phyloP scores from a whole-genome alignment of 1,284 basidiomycete species.

The Ustilago tritici region DNA sequence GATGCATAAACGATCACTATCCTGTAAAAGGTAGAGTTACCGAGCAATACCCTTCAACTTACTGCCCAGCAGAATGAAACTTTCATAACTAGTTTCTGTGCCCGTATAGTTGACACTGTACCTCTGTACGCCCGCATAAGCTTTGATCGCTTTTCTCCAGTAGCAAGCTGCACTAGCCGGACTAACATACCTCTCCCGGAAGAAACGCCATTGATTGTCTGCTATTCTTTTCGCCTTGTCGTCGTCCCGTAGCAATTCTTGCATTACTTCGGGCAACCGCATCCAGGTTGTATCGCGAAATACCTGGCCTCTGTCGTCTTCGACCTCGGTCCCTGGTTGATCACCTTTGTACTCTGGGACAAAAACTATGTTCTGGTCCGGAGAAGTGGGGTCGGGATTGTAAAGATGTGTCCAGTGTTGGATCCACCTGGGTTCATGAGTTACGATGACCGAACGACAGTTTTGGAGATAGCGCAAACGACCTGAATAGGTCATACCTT shows the following conservation, averaged over 20 bases:
- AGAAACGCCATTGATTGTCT: conserved; percentile 61
- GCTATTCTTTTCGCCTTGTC: conserved; percentile 57
- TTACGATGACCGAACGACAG: conserved; percentile 63
- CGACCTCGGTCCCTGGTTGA: conserved; percentile 33
- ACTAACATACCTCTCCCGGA: conserved; percentile 59
- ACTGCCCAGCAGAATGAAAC: conserved; percentile 53
- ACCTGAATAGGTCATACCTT: conserved; percentile 65
- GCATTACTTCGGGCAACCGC: conserved; percentile 62
- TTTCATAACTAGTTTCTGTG: conserved; percentile 63
- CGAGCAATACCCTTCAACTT: conserved; percentile 32
- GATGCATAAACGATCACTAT: not conserved
- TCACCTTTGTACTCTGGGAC: conserved; percentile 50
- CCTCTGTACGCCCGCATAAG: conserved; percentile 39
- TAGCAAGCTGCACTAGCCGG: conserved; percentile 59
- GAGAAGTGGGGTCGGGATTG: conserved; percentile 55
- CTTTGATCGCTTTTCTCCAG: conserved; percentile 59
- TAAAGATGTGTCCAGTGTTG: conserved; percentile 67
- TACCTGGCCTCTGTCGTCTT: conserved; percentile 43
- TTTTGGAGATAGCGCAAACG: conserved; percentile 64
- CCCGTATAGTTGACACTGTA: conserved; percentile 55
- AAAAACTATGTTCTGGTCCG: conserved; percentile 68
- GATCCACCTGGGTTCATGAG: conserved; percentile 62
- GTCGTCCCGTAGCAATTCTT: conserved; percentile 53
- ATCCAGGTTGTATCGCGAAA: conserved; percentile 54
- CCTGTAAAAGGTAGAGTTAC: not conserved